Evolutionary conservation across 2,329 filamentous ascomycete genomes (phyloP), one percentile per base, ranked within the genome.

Genomic region (Microsporum audouinii): DNA sequence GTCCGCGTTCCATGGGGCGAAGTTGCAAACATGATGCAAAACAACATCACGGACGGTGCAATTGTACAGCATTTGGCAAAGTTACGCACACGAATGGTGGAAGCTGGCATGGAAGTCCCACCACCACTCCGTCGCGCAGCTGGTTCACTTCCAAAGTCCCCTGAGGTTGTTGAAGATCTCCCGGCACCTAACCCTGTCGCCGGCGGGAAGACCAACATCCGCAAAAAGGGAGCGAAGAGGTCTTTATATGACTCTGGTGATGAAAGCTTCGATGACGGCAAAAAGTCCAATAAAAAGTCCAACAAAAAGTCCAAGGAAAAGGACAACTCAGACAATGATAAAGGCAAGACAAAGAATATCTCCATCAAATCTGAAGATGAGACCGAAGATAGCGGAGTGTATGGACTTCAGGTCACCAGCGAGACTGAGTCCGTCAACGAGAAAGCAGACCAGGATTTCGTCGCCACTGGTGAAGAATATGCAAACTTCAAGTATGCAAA

Each of bases 61-160:
- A 77, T 79, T 27, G 67, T 75, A 0, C 78, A 80, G 63, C 78
- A 79, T 59, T 67, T 79, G 12, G 70, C 76, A 0, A 79, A 80
- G 62, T 64, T 79, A 2, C 76, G 77, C 6, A 57, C 43, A 17
- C 70, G 72, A 34, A 71, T 77, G 62, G 62, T 69, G 6, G 62
- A 65, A 2, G 66, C 68, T 2, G 69, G 69, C 0, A 71, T 74
- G 33, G 64, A 63, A 0, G 73, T 77, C 2, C 77, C 77, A 3
- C 75, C 76, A 6, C 68, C 72, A 23, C 66, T 77, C 5, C 72
- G 71, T 59, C 73, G 76, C 14, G 68, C 68, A 10, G 62, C 64
- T 45, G 68, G 45, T 2, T 31, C 12, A 8, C 10, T 17, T 5
- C 31, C 33, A 38, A 45, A 33, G 14, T 8, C 36, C 23, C 5